Evolutionary conservation across 169 alveolate species (phyloP).

Genomic region (Eimeria tenella): DNA sequence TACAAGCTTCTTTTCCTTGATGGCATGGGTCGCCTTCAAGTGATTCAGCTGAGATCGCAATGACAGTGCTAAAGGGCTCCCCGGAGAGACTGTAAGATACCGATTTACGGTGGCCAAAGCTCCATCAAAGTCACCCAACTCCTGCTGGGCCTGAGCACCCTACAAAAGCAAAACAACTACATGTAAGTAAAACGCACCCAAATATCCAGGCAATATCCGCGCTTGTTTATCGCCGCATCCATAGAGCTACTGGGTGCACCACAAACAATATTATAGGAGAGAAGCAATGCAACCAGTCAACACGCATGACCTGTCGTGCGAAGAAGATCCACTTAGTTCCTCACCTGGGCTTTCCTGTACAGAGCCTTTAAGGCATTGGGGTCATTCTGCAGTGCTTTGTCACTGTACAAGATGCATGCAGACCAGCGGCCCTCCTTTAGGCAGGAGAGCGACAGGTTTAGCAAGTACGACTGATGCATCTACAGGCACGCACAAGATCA

Average conservation of each 20-base stretch:
- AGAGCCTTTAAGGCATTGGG: slow-evolving; percentile 77
- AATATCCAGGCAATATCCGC: too few species aligned
- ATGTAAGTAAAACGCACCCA: too few species aligned
- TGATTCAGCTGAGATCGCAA: slow-evolving; percentile 69
- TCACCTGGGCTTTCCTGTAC: slow-evolving; percentile 73
- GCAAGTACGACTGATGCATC: slow-evolving; percentile 74
- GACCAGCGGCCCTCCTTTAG: slow-evolving; percentile 76
- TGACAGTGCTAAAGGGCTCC: slow-evolving; percentile 72
- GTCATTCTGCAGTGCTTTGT: slow-evolving; percentile 74
- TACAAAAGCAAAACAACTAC: neutral
- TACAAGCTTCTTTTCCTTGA: slow-evolving; percentile 59
- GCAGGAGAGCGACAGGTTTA: slow-evolving; percentile 76
- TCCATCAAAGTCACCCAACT: slow-evolving; percentile 59
- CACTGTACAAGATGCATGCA: slow-evolving; percentile 74
- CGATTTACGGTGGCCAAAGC: slow-evolving; percentile 68
- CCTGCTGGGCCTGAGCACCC: slow-evolving; percentile 71
- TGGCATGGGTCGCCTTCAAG: slow-evolving; percentile 48
- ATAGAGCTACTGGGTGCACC: too few species aligned
- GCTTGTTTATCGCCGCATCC: too few species aligned
- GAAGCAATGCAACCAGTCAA: neutral
- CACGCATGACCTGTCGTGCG: neutral
- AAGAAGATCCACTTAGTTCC: neutral
- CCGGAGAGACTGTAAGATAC: slow-evolving; percentile 47
- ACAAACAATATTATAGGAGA: neutral
- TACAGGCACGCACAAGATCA: neutral